Percentiles rank a stretch among this genome's conserved stretches.
Evolutionary conservation across 225 moss, liverwort and hornwort species (phyloP).

Genomic region (Polytrichum formosum): DNA sequence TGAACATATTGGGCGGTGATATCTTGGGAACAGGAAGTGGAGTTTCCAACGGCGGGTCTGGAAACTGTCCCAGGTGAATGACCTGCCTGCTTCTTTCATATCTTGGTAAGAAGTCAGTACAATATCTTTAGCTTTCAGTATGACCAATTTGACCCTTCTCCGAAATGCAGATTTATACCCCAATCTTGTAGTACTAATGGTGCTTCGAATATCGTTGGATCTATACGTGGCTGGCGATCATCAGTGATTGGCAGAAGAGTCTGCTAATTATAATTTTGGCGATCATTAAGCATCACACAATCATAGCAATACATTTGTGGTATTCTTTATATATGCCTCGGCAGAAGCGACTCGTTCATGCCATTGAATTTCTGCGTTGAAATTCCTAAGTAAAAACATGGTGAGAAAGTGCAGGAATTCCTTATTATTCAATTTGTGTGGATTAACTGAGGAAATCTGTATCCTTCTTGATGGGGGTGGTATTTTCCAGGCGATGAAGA

Average conservation of each 20-base stretch:
- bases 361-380: not conserved
- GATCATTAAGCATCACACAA: not conserved
- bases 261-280: no score
- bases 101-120: slow-evolving; percentile 44
- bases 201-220: no score
- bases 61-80: slow-evolving; percentile 96
- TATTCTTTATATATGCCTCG: not conserved
- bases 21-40: slow-evolving; percentile 78
- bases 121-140: slow-evolving; percentile 7
- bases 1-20: slow-evolving; percentile 14
- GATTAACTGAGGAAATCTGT: not conserved
- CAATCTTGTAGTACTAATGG: no score
- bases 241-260: no score
- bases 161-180: no score
- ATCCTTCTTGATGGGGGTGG: not conserved
- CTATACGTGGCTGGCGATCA: no score
- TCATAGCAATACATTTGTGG: not conserved
- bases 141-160: no score
- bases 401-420: not conserved
- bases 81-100: slow-evolving; percentile 40
- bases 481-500: slow-evolving; percentile 79
- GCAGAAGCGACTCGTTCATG: no score
- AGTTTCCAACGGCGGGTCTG: slow-evolving; percentile 95
- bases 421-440: not conserved
- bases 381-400: not conserved